Percentiles rank a stretch among this genome's conserved stretches.
Conservation (phyloP, 2,329 filamentous ascomycete genomes). For the Cercospora sp. region DNA sequence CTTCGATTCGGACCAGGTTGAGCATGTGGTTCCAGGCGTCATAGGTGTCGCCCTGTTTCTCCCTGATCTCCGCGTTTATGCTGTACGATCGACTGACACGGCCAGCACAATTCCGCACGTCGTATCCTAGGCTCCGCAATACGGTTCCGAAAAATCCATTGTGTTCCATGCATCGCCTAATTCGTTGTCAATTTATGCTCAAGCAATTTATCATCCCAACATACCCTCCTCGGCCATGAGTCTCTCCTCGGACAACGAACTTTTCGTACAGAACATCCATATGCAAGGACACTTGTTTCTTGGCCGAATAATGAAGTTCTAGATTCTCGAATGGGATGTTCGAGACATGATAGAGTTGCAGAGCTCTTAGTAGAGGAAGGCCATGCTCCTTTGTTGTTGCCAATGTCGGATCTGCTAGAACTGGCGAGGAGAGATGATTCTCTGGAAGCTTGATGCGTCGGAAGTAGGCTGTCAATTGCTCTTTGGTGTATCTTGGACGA, state of each 20-base stretch:
- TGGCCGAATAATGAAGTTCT: constrained; percentile 54
- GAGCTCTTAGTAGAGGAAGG: constrained; percentile 30
- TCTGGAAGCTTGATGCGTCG: constrained; percentile 27
- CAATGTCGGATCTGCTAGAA: constrained; percentile 22
- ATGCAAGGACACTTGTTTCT: constrained; percentile 52
- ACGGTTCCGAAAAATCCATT: constrained; percentile 56
- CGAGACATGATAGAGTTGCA: constrained; percentile 44
- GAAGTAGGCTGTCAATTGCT: constrained; percentile 31
- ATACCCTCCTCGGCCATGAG: constrained; percentile 51
- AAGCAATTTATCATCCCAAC: neutral
- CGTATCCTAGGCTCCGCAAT: constrained; percentile 54
- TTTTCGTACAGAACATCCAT: constrained; percentile 55
- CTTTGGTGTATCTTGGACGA: constrained; percentile 26
- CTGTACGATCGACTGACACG: constrained; percentile 40
- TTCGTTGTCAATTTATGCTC: neutral
- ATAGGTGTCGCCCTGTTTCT: constrained; percentile 29
- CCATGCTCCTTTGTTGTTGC: constrained; percentile 31
- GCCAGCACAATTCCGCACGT: constrained; percentile 43
- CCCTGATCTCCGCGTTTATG: constrained; percentile 22
- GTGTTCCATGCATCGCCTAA: constrained; percentile 58
- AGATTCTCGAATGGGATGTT: constrained; percentile 60
- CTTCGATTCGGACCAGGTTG: constrained; percentile 43
- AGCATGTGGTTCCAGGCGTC: constrained; percentile 47
- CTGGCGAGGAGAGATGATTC: constrained; percentile 19
- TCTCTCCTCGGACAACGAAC: constrained; percentile 44